Base-by-base conservation (phyloP, 2,329 filamentous ascomycete species). In the Penicillium hesseltinei region DNA sequence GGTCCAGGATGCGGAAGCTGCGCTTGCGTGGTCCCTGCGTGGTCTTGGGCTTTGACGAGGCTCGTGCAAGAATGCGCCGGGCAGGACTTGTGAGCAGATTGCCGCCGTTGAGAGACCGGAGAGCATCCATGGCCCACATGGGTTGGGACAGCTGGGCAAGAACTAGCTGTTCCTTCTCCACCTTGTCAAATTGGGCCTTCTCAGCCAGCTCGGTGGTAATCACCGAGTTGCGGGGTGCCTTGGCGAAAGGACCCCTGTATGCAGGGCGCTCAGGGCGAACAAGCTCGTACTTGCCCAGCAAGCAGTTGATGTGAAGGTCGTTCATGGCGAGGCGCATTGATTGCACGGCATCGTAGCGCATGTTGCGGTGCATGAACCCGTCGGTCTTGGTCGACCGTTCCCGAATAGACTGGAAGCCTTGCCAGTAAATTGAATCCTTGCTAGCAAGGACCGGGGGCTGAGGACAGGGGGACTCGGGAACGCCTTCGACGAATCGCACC, bases 271-370 rank as follows among this genome's bases (percentile, higher is more conserved):
- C 73, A 82, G 87, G 78, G 27, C 86, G 85, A 45, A 84, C 87
- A 51, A 96, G 82, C 73, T 92, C 88, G 71, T 90, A 95, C 72
- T 91, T 94, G 65, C 92, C 92, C 33, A 91, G 83, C 21, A 97
- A 84, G 69, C 92, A 89, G 70, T 90, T 89, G 70, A 88, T 84
- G 75, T 97, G 92, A 40, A 84, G 79, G 57, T 88, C 82, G 21
- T 84, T 82, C 56, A 92, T 84, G 44, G 88, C 91, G 55, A 92
- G 82, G 39, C 94, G 88, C 69, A 89, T 86, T 29, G 91, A 85
- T 71, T 97, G 93, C 47, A 97, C 81, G 25, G 91, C 91, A 72
- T 97, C 93, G 58, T 93, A 95, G 48, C 94, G 88, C 25, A 90
- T 84, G 56, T 91, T 86, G 42, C 91, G 88, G 73, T 96, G 90